Percentiles rank a stretch among this genome's conserved stretches.
Conservation (phyloP, 345 rosid species). For the Jatropha curcas region DNA sequence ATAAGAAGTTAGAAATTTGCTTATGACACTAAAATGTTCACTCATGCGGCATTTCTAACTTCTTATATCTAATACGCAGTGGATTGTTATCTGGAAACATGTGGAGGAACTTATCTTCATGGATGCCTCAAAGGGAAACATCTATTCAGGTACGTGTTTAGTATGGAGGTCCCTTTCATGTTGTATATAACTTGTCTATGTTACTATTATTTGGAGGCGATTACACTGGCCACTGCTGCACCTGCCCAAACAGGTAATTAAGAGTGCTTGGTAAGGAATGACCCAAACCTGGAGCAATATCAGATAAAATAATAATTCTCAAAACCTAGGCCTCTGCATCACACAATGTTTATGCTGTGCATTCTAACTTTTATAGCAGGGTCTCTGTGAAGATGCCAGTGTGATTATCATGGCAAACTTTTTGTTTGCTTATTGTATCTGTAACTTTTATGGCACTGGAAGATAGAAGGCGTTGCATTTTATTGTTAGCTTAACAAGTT, state of each 20-base stretch:
- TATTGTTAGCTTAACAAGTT: not conserved
- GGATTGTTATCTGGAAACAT: slow-evolving; percentile 73
- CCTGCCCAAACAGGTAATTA: not conserved
- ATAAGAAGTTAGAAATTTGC: no score
- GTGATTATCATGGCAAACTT: not conserved
- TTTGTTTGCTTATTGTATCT: not conserved
- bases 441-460: not conserved
- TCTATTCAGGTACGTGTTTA: slow-evolving; percentile 54
- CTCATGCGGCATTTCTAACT: slow-evolving; percentile 8
- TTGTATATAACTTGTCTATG: not conserved
- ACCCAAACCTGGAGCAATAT: not conserved
- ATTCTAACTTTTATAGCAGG: not conserved
- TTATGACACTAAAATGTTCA: not conserved
- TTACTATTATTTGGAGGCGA: not conserved
- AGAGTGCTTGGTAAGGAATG: not conserved
- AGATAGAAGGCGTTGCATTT: not conserved
- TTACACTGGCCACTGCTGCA: not conserved
- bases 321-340: not conserved
- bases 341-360: not conserved
- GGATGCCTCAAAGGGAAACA: slow-evolving; percentile 81
- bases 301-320: not conserved
- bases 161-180: not conserved
- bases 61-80: slow-evolving; percentile 41
- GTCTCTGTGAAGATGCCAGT: not conserved
- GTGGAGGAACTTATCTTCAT: slow-evolving; percentile 82